Evolutionary conservation across 495 filamentous ascomycete species (phyloP).

Genomic region (Ascobolus immersus): DNA sequence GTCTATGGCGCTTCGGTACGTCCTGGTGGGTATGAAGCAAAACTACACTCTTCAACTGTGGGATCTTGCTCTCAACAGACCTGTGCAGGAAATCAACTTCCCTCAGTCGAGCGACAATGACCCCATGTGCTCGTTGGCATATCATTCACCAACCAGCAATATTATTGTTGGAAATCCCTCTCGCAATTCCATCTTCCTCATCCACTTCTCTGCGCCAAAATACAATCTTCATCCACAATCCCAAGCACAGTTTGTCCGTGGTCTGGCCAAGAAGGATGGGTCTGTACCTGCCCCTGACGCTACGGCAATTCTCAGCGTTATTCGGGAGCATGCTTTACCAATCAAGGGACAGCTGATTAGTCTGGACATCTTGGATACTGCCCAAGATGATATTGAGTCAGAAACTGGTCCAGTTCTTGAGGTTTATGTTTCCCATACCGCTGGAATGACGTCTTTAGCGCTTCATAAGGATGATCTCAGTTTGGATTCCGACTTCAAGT

Average conservation of each 20-base stretch:
- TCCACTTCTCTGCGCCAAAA: conserved; percentile 75
- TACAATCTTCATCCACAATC: conserved; percentile 57
- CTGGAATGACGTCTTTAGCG: conserved; percentile 63
- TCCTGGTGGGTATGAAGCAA: conserved; percentile 93
- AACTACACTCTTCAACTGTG: conserved; percentile 97
- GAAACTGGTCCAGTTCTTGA: conserved; percentile 42
- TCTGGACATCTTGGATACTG: conserved; percentile 53
- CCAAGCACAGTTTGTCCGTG: conserved; percentile 64
- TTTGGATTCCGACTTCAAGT: conserved; percentile 66
- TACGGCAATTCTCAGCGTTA: conserved; percentile 84
- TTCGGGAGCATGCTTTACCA: conserved; percentile 77
- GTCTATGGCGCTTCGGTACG: conserved; percentile 64
- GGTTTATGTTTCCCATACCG: conserved; percentile 91
- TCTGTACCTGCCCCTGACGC: conserved; percentile 61
- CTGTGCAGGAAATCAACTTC: conserved; percentile 88
- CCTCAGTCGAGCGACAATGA: conserved; percentile 93
- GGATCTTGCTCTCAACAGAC: conserved; percentile 86
- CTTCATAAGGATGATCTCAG: conserved; percentile 74
- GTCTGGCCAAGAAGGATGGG: conserved; percentile 43
- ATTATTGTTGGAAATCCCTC: conserved; percentile 89
- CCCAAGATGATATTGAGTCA: conserved; percentile 29
- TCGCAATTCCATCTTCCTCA: conserved; percentile 88
- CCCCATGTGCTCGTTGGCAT: conserved; percentile 84
- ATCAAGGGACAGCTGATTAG: conserved; percentile 75
- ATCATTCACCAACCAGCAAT: conserved; percentile 70